Conservation (phyloP, 495 filamentous ascomycete genomes). For the Hyaloscypha variabilis region DNA sequence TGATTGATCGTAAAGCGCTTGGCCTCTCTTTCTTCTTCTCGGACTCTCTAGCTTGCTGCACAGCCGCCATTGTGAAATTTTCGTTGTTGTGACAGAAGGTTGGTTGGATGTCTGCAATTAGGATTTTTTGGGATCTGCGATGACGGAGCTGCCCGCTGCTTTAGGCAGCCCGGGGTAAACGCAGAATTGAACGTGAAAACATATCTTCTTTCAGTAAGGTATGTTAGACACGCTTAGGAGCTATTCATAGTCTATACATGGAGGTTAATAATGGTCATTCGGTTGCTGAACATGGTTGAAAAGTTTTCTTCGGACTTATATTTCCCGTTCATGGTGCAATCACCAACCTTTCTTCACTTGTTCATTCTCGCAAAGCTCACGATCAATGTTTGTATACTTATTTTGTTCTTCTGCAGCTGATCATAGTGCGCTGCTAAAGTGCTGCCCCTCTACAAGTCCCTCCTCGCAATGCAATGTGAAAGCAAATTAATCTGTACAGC, state of each 20-base stretch:
- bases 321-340: background rate
- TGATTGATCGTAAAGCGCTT: conserved; percentile 79
- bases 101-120: background rate
- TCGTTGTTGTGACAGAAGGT: background rate
- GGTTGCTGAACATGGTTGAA: background rate
- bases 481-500: conserved; percentile 16
- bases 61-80: conserved; percentile 19
- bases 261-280: background rate
- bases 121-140: background rate
- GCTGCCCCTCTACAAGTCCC: conserved; percentile 2
- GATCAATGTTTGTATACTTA: conserved; percentile 4
- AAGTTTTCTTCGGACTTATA: no score
- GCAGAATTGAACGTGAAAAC: background rate
- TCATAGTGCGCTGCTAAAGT: background rate
- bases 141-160: conserved; percentile 16
- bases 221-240: no score
- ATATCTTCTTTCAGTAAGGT: background rate
- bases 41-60: conserved; percentile 13
- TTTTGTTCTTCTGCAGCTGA: background rate
- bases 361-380: background rate
- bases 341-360: background rate
- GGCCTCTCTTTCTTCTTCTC: conserved; percentile 56
- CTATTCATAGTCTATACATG: background rate
- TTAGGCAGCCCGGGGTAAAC: conserved; percentile 7
- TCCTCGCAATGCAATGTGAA: conserved; percentile 21